Evolutionary conservation across 176 grass and related monocot genomes (phyloP).

Genomic region (Oryza meyeriana): DNA sequence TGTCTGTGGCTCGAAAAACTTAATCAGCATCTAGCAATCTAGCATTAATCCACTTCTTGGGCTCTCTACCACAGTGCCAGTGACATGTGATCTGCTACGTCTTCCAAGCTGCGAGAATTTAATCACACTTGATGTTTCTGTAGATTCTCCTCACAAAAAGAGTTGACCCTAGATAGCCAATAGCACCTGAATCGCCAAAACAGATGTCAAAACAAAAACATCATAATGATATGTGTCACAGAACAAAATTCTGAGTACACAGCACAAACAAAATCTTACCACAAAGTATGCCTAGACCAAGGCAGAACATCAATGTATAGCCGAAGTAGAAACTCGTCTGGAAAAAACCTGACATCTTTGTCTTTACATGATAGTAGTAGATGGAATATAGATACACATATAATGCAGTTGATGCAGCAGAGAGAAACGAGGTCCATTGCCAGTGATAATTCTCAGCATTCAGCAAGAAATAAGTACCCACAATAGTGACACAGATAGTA

Average conservation of each 20-base stretch:
- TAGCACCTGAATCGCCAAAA: conserved; percentile 50
- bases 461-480: conserved; percentile 86
- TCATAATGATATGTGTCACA: background rate
- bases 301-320: conserved; percentile 87
- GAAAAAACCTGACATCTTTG: conserved; percentile 93
- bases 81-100: conserved; percentile 1
- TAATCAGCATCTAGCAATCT: conserved; percentile 34
- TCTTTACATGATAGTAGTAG: conserved; percentile 80
- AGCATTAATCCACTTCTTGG: conserved; percentile 30
- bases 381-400: conserved; percentile 83
- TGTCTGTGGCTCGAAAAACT: conserved; percentile 29
- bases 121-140: conserved; percentile 78
- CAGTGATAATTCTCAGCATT: conserved; percentile 87
- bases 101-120: conserved; percentile 3
- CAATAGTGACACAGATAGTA: conserved; percentile 74
- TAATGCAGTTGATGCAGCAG: conserved; percentile 68
- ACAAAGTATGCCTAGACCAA: conserved; percentile 76
- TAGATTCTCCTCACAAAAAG: conserved; percentile 80
- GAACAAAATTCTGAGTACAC: background rate
- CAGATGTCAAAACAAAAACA: conserved; percentile 3
- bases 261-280: conserved; percentile 36
- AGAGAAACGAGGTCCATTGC: conserved; percentile 82
- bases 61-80: conserved; percentile 12
- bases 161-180: conserved; percentile 69
- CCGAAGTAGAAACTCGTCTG: conserved; percentile 92